These are phyloP conservation scores for Cajanus cajan DNA, from an alignment of 306 rosid genomes.

Conservation along the genomic window DNA sequence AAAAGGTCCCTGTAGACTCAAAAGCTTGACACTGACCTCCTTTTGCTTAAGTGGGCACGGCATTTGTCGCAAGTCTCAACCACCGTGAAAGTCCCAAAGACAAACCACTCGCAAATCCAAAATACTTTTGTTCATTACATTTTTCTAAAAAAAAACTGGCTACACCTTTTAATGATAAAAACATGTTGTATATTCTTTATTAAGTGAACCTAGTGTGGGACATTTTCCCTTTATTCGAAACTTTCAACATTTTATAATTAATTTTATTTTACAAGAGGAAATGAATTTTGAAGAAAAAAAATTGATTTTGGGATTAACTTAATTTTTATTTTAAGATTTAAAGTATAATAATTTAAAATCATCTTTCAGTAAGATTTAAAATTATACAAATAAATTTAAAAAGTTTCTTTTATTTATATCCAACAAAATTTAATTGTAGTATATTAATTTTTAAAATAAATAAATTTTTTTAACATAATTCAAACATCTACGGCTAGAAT, in stretches of 20 bases:
- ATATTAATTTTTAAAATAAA: background rate
- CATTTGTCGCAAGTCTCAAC: conserved; percentile 32
- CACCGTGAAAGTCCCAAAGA: background rate
- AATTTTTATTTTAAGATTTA: background rate
- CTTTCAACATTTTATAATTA: background rate
- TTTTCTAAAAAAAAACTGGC: too few relatives aligned
- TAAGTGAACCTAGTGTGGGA: background rate
- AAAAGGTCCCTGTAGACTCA: background rate
- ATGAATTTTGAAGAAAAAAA: background rate
- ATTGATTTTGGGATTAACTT: background rate
- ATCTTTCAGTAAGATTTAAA: background rate
- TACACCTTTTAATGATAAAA: background rate
- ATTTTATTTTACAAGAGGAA: background rate
- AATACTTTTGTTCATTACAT: background rate
- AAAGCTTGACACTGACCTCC: conserved; percentile 28
- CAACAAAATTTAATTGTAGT: background rate
- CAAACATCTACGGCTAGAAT: background rate
- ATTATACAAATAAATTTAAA: background rate
- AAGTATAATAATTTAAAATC: background rate
- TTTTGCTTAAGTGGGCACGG: conserved; percentile 38
- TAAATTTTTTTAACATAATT: background rate
- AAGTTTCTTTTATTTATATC: background rate
- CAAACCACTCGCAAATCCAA: background rate
- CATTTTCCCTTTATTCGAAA: background rate
- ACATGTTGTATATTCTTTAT: background rate